These are phyloP conservation scores for Diaporthe sp. DNA, from an alignment of 2,329 filamentous ascomycete genomes.

Conservation along the genomic window DNA sequence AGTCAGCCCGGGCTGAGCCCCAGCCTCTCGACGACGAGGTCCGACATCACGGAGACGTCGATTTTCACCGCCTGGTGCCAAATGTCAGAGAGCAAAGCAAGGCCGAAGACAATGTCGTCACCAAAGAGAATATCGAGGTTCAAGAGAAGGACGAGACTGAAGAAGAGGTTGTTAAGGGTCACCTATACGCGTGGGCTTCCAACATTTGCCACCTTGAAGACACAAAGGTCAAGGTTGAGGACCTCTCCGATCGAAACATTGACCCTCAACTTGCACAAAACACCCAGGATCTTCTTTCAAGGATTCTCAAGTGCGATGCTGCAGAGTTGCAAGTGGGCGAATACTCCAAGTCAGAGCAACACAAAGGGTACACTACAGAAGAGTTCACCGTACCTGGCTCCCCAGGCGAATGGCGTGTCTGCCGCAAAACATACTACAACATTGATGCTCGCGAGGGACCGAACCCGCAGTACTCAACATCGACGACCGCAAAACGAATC, in stretches of 20 bases:
- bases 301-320: neutral
- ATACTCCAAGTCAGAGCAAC: neutral
- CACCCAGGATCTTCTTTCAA: neutral
- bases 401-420: neutral
- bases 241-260: neutral
- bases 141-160: neutral
- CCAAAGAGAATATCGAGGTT: neutral
- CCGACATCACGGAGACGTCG: neutral
- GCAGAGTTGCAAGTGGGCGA: too few relatives aligned
- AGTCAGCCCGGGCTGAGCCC: neutral
- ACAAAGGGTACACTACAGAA: neutral
- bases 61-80: neutral
- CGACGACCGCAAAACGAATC: neutral
- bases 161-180: neutral
- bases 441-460: neutral
- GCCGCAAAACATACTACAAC: neutral
- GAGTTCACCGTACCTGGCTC: neutral
- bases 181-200: neutral
- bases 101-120: neutral
- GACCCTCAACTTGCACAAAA: neutral
- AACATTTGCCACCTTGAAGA: neutral
- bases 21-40: neutral
- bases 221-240: neutral
- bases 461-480: neutral
- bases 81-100: neutral